These are phyloP conservation scores for Micromonas commoda DNA, from an alignment of 139 green algal genomes.

Conservation along the genomic window DNA sequence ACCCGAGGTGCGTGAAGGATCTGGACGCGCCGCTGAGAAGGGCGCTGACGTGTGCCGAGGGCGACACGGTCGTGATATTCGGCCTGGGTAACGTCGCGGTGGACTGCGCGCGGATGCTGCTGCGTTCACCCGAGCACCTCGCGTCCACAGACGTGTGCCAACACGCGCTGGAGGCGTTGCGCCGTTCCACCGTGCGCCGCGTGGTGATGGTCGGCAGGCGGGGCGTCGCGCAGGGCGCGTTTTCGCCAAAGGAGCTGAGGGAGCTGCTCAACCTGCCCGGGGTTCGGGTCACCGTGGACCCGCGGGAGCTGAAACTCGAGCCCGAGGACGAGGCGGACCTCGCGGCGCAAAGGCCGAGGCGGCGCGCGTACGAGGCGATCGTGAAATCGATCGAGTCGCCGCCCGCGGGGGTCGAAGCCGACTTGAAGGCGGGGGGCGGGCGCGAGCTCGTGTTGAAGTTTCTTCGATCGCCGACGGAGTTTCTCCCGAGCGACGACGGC, in stretches of 20 bases:
- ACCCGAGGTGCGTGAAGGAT: conserved; percentile 48
- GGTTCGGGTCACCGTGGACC: conserved; percentile 39
- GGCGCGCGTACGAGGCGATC: conserved; percentile 36
- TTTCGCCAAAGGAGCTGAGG: conserved; percentile 92
- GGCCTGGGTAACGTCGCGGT: conserved; percentile 85
- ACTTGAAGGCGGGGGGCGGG: neutral
- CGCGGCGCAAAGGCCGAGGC: conserved; percentile 22
- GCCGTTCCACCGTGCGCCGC: conserved; percentile 16
- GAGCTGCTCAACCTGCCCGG: conserved; percentile 68
- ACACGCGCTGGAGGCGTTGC: conserved; percentile 55
- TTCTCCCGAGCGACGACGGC: conserved; percentile 1
- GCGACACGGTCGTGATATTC: conserved; percentile 29
- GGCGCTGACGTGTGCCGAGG: neutral
- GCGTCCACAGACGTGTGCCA: conserved; percentile 72
- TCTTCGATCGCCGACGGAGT: conserved; percentile 26
- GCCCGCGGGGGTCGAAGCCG: neutral
- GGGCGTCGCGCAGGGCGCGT: conserved; percentile 77
- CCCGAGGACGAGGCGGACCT: conserved; percentile 31
- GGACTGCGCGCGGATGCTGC: conserved; percentile 85
- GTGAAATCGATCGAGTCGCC: conserved; percentile 23
- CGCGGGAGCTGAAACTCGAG: neutral
- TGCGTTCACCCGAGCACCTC: conserved; percentile 54
- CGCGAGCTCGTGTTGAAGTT: conserved; percentile 33
- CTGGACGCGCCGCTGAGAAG: neutral
- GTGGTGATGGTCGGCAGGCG: conserved; percentile 66